phyloP scores from a whole-genome alignment of 768 basidiomycete genomes.

The Kwoniella dendrophila region DNA sequence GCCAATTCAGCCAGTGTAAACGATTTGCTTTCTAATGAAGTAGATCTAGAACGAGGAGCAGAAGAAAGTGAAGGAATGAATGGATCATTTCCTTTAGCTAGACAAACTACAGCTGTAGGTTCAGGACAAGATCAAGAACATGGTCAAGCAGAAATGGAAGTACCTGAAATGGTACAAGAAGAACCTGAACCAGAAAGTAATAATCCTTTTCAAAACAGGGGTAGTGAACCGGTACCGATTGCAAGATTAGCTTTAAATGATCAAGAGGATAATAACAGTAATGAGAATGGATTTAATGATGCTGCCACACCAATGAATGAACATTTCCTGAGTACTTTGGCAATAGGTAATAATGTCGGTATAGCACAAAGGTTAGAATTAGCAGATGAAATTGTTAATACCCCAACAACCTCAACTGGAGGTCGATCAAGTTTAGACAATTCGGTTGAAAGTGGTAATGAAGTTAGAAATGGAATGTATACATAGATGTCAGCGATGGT shows the following conservation, averaged over 20 bases:
- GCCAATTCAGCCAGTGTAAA: constrained; percentile 25
- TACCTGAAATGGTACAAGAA: constrained; percentile 3
- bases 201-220: constrained; percentile 1
- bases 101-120: constrained; percentile 31
- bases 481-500: constrained; percentile 1
- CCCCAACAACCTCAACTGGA: constrained; percentile 1
- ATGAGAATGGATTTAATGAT: constrained; percentile 25
- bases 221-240: background rate
- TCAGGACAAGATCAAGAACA: constrained; percentile 9
- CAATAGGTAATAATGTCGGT: constrained; percentile 36
- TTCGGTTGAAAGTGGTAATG: background rate
- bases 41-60: background rate
- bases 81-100: constrained; percentile 14
- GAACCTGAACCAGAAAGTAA: constrained; percentile 11
- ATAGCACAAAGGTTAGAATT: constrained; percentile 34
- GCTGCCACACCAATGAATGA: constrained; percentile 57
- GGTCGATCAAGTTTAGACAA: background rate
- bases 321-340: constrained; percentile 56
- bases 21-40: constrained; percentile 21
- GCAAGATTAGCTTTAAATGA: background rate
- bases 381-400: constrained; percentile 18
- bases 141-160: constrained; percentile 16
- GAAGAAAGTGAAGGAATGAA: constrained; percentile 21
- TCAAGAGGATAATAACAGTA: background rate
- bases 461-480: constrained; percentile 4